These are phyloP conservation scores for Lasiosphaeris hirsuta DNA, from an alignment of 495 filamentous ascomycete genomes.

Conservation along the genomic window DNA sequence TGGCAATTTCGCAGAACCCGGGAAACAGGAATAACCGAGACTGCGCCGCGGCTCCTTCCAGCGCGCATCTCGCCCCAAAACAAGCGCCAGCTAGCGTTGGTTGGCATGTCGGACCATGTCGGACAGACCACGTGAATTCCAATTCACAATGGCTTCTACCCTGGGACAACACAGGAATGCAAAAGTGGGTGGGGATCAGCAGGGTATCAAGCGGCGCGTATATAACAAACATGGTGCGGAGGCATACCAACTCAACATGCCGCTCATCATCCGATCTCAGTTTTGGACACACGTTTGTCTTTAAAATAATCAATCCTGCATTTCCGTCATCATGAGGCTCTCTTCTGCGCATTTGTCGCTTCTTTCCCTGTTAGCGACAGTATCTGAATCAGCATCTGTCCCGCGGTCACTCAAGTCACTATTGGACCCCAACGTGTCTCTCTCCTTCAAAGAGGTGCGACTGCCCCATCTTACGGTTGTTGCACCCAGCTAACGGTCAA, in stretches of 20 bases:
- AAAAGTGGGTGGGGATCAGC: neutral
- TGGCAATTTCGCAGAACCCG: no score
- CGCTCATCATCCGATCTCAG: no score
- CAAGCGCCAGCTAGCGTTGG: no score
- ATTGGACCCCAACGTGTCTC: neutral
- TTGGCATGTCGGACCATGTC: neutral
- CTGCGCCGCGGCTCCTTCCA: no score
- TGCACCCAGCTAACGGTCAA: neutral
- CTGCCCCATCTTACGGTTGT: neutral
- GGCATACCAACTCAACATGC: no score
- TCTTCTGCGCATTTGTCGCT: neutral
- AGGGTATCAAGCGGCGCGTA: neutral
- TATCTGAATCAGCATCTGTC: neutral
- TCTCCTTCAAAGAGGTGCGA: neutral
- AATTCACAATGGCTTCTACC: neutral
- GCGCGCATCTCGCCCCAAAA: no score
- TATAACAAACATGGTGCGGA: no score
- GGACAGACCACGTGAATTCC: neutral
- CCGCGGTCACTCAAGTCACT: neutral
- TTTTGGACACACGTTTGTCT: no score
- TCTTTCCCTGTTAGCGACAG: neutral
- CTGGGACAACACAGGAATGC: neutral
- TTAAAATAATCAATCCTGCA: no score
- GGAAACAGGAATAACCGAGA: no score
- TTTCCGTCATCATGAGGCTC: no score